These are phyloP conservation scores for Tylopilus orsonianus DNA, from an alignment of 1,284 basidiomycete genomes.

Conservation along the genomic window DNA sequence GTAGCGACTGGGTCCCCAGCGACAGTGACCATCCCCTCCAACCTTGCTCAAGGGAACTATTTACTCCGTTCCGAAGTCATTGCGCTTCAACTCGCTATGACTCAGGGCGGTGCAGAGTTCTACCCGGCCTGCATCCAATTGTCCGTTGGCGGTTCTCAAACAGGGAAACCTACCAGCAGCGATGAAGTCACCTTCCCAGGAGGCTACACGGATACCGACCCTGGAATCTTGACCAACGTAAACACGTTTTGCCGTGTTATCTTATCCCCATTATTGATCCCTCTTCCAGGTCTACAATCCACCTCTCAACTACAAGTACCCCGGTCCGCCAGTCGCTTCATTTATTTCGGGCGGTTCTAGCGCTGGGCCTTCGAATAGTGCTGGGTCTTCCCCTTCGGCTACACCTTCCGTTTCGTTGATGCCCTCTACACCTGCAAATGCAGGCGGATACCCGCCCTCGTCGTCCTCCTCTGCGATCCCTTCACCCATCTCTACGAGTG, in stretches of 20 bases:
- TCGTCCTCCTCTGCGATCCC: slow-evolving; percentile 2
- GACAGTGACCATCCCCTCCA: slow-evolving; percentile 50
- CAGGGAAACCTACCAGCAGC: slow-evolving; percentile 40
- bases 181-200: slow-evolving; percentile 65
- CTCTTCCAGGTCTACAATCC: slow-evolving; percentile 37
- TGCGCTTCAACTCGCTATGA: slow-evolving; percentile 56
- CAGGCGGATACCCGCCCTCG: slow-evolving; percentile 2
- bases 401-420: slow-evolving; percentile 2
- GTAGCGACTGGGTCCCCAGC: slow-evolving; percentile 42
- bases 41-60: slow-evolving; percentile 62
- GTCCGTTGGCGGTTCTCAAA: slow-evolving; percentile 50
- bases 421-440: slow-evolving; percentile 5
- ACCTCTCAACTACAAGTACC: slow-evolving; percentile 36
- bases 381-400: slow-evolving; percentile 7
- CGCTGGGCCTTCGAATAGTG: slow-evolving; percentile 11
- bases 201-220: slow-evolving; percentile 58
- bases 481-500: slow-evolving; percentile 7
- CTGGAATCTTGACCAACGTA: slow-evolving; percentile 56
- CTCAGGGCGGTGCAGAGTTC: slow-evolving; percentile 64
- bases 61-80: slow-evolving; percentile 73
- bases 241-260: neutral
- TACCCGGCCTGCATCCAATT: slow-evolving; percentile 69
- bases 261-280: neutral
- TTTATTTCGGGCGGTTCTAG: slow-evolving; percentile 16
- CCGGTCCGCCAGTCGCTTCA: slow-evolving; percentile 36